These are phyloP conservation scores for Eimeria nieschulzi DNA, from an alignment of 169 alveolate species.

Conservation along the genomic window DNA sequence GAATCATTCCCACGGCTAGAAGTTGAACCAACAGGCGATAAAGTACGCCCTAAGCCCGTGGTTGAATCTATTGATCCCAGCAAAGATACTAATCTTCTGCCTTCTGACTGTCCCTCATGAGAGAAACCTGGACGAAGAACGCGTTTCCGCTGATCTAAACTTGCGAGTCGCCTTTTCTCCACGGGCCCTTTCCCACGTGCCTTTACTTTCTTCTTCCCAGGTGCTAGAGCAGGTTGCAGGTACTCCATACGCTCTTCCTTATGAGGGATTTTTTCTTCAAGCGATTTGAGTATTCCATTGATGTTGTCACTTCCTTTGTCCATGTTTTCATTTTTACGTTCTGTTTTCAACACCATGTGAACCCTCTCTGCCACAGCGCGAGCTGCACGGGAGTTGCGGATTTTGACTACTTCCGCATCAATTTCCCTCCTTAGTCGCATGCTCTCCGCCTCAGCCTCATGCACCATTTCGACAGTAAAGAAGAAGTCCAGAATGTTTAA, in stretches of 20 bases:
- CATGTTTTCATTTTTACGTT: conserved; percentile 17
- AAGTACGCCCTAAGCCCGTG: conserved; percentile 19
- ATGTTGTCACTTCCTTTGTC: neutral
- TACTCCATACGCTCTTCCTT: conserved; percentile 15
- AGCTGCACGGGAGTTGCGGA: conserved; percentile 64
- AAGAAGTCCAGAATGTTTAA: conserved; percentile 69
- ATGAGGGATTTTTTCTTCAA: conserved; percentile 35
- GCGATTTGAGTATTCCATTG: neutral
- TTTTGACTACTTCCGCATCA: conserved; percentile 49
- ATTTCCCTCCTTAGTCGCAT: conserved; percentile 41
- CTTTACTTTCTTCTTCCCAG: conserved; percentile 30
- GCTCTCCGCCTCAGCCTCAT: conserved; percentile 68
- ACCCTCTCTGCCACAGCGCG: conserved; percentile 68
- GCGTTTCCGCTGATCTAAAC: conserved; percentile 22
- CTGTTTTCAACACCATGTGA: conserved; percentile 50
- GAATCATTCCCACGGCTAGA: neutral
- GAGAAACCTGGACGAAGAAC: conserved; percentile 59
- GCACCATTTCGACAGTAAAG: conserved; percentile 71
- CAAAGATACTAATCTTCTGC: conserved; percentile 25
- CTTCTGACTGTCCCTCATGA: conserved; percentile 13
- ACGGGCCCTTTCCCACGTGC: conserved; percentile 13
- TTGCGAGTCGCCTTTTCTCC: neutral
- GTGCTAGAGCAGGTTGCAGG: conserved; percentile 31
- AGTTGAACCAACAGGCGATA: conserved; percentile 49
- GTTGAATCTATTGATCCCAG: neutral